phyloP scores from a whole-genome alignment of 352 stramenopile genomes.

The Globisporangium iwayamae region DNA sequence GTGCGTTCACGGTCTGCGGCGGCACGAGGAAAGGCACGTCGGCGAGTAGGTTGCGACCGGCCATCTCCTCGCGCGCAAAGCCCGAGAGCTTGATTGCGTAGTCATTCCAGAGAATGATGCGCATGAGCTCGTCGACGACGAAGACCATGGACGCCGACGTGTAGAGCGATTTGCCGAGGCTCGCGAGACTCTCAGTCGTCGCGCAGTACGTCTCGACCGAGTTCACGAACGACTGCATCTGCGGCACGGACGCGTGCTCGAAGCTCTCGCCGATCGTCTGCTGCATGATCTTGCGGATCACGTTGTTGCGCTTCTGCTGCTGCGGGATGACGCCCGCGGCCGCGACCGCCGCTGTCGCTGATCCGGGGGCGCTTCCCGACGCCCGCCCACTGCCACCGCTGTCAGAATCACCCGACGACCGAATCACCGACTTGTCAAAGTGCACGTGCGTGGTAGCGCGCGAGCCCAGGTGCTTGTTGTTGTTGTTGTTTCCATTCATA shows the following conservation, averaged over 20 bases:
- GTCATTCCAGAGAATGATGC: conserved; percentile 87
- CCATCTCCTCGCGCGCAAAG: conserved; percentile 81
- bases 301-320: conserved; percentile 28
- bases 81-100: conserved; percentile 64
- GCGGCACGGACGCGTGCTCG: conserved; percentile 58
- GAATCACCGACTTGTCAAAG: conserved; percentile 60
- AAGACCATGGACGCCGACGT: conserved; percentile 72
- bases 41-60: conserved; percentile 61
- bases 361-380: conserved; percentile 14
- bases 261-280: conserved; percentile 76
- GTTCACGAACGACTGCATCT: conserved; percentile 73
- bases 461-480: conserved; percentile 22
- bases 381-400: conserved; percentile 39
- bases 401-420: conserved; percentile 37
- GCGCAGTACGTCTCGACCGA: conserved; percentile 74
- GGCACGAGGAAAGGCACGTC: conserved; percentile 73
- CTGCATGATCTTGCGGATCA: conserved; percentile 73
- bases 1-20: conserved; percentile 38
- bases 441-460: conserved; percentile 40
- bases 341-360: background rate
- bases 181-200: conserved; percentile 72
- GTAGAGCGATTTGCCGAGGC: conserved; percentile 82
- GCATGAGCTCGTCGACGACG: conserved; percentile 81
- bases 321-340: background rate
- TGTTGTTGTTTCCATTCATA: conserved; percentile 37